These are phyloP conservation scores for Rhizopogon vinicolor DNA, from an alignment of 768 basidiomycete genomes.

Conservation along the genomic window DNA sequence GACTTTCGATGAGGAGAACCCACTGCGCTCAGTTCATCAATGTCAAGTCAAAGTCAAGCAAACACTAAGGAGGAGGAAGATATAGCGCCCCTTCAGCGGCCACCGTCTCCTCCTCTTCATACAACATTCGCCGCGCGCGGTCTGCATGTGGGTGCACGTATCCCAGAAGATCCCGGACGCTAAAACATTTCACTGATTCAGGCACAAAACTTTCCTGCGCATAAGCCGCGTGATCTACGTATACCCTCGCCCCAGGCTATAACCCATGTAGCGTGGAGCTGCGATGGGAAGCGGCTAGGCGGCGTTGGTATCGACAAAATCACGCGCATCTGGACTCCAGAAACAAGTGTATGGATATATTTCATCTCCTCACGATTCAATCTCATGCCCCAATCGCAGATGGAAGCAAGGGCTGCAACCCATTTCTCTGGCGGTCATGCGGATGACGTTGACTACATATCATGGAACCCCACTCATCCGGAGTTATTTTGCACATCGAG, in stretches of 20 bases:
- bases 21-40: constrained; percentile 1
- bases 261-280: constrained; percentile 80
- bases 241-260: constrained; percentile 60
- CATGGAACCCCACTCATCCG: constrained; percentile 84
- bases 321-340: constrained; percentile 74
- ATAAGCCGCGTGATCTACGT: constrained; percentile 72
- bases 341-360: constrained; percentile 57
- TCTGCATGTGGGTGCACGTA: constrained; percentile 51
- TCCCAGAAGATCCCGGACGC: constrained; percentile 5
- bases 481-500: constrained; percentile 80
- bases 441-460: constrained; percentile 77
- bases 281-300: constrained; percentile 76
- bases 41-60: constrained; percentile 20
- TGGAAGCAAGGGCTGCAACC: constrained; percentile 64
- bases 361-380: background rate
- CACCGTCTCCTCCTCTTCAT: constrained; percentile 69
- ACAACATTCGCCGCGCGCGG: constrained; percentile 67
- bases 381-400: constrained; percentile 32
- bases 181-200: constrained; percentile 25
- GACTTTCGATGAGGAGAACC: background rate
- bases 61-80: constrained; percentile 53
- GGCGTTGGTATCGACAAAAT: constrained; percentile 80
- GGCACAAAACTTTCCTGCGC: constrained; percentile 77
- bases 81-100: constrained; percentile 49
- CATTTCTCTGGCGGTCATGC: constrained; percentile 67